These are phyloP conservation scores for Fraxinus xanthoxyloides DNA, from an alignment of 305 asterid species.

Conservation along the genomic window DNA sequence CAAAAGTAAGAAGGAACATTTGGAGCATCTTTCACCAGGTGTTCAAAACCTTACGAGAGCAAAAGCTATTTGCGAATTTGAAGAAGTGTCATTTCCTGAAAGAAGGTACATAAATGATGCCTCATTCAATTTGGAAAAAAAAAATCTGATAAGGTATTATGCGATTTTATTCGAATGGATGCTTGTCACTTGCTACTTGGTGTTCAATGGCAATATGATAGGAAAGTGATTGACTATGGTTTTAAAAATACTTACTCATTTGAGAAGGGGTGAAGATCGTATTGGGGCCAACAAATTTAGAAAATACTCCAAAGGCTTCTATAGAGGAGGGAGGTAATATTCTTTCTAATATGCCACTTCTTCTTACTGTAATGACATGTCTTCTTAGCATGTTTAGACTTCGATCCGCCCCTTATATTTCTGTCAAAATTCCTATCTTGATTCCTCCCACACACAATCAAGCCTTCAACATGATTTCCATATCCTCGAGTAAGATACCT, in stretches of 20 bases:
- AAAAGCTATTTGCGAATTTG: not conserved
- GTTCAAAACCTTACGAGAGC: not conserved
- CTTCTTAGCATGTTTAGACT: too few relatives aligned
- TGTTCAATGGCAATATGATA: conserved; percentile 17
- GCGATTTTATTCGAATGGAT: conserved; percentile 12
- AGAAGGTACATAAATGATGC: conserved; percentile 9
- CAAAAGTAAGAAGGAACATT: not conserved
- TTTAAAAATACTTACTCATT: conserved; percentile 18
- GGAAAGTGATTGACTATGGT: conserved; percentile 2
- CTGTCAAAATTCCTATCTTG: too few relatives aligned
- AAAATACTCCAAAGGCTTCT: not conserved
- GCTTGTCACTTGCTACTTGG: conserved; percentile 23
- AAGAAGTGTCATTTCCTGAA: not conserved
- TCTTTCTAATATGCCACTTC: not conserved
- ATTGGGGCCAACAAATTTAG: not conserved
- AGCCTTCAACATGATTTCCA: too few relatives aligned
- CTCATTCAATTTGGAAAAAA: not conserved
- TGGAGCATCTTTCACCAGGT: not conserved
- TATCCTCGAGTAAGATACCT: too few relatives aligned
- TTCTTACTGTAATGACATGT: too few relatives aligned
- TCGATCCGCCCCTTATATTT: too few relatives aligned
- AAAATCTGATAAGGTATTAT: too few relatives aligned
- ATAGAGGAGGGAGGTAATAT: not conserved
- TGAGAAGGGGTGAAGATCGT: not conserved
- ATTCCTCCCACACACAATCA: too few relatives aligned